These are phyloP conservation scores for Aspergillus tanneri DNA, from an alignment of 2,329 filamentous ascomycete species.

Conservation along the genomic window DNA sequence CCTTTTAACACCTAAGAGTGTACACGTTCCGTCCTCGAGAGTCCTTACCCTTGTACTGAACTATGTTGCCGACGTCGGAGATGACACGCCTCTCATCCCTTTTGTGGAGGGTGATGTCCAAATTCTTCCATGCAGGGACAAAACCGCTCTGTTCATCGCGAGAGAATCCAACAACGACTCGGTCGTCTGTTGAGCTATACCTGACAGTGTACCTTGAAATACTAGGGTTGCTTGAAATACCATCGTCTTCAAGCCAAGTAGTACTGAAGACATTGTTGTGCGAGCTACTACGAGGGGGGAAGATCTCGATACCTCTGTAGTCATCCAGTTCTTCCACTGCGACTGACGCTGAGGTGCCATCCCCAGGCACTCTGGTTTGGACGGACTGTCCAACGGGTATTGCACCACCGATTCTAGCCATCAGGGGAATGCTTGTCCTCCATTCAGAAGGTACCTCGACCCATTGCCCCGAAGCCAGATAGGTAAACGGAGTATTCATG, in stretches of 20 bases:
- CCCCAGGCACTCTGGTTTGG: slow-evolving; percentile 54
- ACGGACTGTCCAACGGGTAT: slow-evolving; percentile 54
- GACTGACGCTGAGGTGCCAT: slow-evolving; percentile 47
- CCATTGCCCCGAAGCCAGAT: slow-evolving; percentile 57
- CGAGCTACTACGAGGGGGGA: slow-evolving; percentile 50
- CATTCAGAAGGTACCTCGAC: slow-evolving; percentile 52
- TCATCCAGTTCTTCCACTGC: slow-evolving; percentile 49
- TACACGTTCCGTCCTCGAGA: slow-evolving; percentile 31
- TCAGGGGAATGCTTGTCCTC: slow-evolving; percentile 55
- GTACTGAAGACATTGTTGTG: slow-evolving; percentile 40
- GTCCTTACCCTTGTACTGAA: slow-evolving; percentile 31
- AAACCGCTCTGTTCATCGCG: slow-evolving; percentile 45
- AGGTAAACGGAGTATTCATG: slow-evolving; percentile 60
- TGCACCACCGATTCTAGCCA: slow-evolving; percentile 56
- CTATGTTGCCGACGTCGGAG: slow-evolving; percentile 31
- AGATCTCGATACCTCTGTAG: slow-evolving; percentile 58
- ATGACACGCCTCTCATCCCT: slow-evolving; percentile 49
- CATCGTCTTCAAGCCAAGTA: slow-evolving; percentile 60
- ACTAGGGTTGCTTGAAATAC: slow-evolving; percentile 47
- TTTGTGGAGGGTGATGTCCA: slow-evolving; percentile 53
- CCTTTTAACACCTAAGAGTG: slow-evolving; percentile 26
- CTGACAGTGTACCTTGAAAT: slow-evolving; percentile 46
- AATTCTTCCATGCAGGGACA: slow-evolving; percentile 50
- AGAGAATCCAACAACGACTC: slow-evolving; percentile 46
- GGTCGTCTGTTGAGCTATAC: slow-evolving; percentile 47